Percentiles rank a stretch among this genome's conserved stretches.
These are phyloP conservation scores for Saccharomycopsis amapae DNA, from an alignment of 805 yeast species.

Conservation along the genomic window DNA sequence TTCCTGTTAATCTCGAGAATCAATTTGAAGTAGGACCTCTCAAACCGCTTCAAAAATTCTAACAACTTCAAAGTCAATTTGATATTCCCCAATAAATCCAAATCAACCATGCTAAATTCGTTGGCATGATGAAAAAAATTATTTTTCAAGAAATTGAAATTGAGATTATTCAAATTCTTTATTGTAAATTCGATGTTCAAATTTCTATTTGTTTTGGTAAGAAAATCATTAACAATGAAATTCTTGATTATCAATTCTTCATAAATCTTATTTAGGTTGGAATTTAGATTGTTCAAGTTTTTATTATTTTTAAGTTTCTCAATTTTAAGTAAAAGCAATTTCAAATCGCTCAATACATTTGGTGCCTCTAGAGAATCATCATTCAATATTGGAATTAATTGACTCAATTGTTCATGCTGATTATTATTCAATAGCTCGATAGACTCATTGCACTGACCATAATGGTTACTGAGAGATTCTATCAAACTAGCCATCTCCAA, in stretches of 20 bases:
- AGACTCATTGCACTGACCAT: slow-evolving; percentile 20
- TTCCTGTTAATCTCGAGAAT: slow-evolving; percentile 13
- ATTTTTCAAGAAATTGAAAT: slow-evolving; percentile 18
- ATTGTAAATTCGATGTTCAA: slow-evolving; percentile 17
- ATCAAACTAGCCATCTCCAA: slow-evolving; percentile 20
- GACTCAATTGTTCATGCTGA: slow-evolving; percentile 5
- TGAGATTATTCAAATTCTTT: slow-evolving; percentile 7
- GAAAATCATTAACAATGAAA: slow-evolving; percentile 19
- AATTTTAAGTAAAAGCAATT: slow-evolving; percentile 12
- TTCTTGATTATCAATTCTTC: slow-evolving; percentile 19
- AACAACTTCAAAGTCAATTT: slow-evolving; percentile 2
- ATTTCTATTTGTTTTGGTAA: slow-evolving; percentile 17
- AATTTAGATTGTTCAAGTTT: slow-evolving; percentile 9
- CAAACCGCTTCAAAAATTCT: slow-evolving; percentile 15
- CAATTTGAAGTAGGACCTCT: slow-evolving; percentile 13
- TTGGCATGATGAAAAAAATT: neutral
- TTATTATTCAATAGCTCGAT: neutral
- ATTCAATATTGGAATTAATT: slow-evolving; percentile 12
- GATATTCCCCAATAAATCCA: slow-evolving; percentile 11
- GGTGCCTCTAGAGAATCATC: slow-evolving; percentile 19
- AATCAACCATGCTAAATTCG: slow-evolving; percentile 5
- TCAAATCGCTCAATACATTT: slow-evolving; percentile 16
- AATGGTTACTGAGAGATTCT: slow-evolving; percentile 18
- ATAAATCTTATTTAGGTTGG: slow-evolving; percentile 13
- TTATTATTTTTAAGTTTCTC: slow-evolving; percentile 8